Base-by-base conservation (phyloP, 1,139 yeast genomes). In the Taphrina communis region DNA sequence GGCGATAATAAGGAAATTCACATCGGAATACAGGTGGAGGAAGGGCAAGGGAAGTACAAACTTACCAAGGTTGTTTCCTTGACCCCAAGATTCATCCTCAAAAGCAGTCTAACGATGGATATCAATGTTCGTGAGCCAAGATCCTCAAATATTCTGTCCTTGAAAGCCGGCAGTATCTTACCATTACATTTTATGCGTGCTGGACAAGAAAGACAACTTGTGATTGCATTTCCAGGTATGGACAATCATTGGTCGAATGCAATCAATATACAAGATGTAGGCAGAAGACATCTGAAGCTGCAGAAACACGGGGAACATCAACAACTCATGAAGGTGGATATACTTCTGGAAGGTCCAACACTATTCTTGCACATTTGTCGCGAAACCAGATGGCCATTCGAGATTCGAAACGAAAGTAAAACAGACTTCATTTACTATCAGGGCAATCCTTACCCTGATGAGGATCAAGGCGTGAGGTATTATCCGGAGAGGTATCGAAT, bases 351-450 rank as follows among this genome's bases (percentile, higher is more conserved):
- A 73, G 85, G 86, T 65, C 93, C 97, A 0, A 87, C 97, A 0
- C 80, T 95, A 41, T 93, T 90, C 75, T 83, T 94, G 67, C 88
- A 88, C 73, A 78, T 94, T 57, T 85, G 85, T 66, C 86, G 86
- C 75, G 95, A 97, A 1, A 85, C 85, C 56, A 85, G 86, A 71
- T 95, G 99, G 99, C 99, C 99, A 6, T 94, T 82, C 77, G 90
- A 97, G 0, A 87, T 95, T 62, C 82, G 97, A 70, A 95, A 95
- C 76, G 93, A 90, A 77, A 90, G 96, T 75, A 89, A 90, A 72
- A 80, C 85, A 46, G 97, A 92, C 74, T 91, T 94, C 75, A 84
- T 87, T 69, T 86, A 94, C 72, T 92, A 88, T 76, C 99, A 95
- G 77, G 85, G 89, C 53, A 71, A 36, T 42, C 68, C 71, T 17